These are phyloP conservation scores for Ettlia oleoabundans DNA, from an alignment of 139 green algal genomes.

Conservation along the genomic window DNA sequence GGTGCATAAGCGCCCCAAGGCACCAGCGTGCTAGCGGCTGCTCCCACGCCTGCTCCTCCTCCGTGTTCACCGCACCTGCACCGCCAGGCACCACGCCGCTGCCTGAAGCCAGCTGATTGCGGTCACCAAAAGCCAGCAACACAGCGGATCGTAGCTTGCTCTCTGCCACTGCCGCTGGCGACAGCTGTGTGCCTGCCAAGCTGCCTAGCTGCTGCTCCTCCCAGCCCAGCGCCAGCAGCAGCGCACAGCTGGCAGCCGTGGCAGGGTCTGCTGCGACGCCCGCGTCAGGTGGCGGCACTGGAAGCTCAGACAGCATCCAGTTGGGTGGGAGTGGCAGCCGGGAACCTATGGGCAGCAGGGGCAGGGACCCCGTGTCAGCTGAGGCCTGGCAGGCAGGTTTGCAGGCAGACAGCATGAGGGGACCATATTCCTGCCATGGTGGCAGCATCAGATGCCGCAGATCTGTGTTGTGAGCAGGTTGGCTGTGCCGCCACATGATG, in stretches of 20 bases:
- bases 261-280: not conserved
- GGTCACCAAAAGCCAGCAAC: conserved; percentile 31
- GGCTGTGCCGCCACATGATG: not conserved
- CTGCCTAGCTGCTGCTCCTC: conserved; percentile 20
- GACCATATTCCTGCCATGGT: too few species aligned
- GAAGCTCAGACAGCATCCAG: conserved; percentile 31
- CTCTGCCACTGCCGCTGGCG: conserved; percentile 10
- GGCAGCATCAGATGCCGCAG: not conserved
- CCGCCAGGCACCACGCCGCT: not conserved
- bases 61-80: conserved; percentile 10
- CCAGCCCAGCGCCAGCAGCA: conserved; percentile 47
- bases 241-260: conserved; percentile 31
- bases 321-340: conserved; percentile 30
- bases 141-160: conserved; percentile 1
- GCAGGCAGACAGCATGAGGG: too few species aligned
- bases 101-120: not conserved
- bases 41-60: conserved; percentile 49
- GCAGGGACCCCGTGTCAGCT: too few species aligned
- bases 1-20: conserved; percentile 48
- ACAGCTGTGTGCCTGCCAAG: not conserved
- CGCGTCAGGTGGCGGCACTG: not conserved
- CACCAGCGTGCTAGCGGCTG: conserved; percentile 56
- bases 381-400: too few species aligned
- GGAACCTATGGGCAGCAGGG: conserved; percentile 23
- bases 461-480: not conserved